Base-by-base conservation (phyloP, 192 early-diverging fungal genomes). In the Entophlyctis helioformis region DNA sequence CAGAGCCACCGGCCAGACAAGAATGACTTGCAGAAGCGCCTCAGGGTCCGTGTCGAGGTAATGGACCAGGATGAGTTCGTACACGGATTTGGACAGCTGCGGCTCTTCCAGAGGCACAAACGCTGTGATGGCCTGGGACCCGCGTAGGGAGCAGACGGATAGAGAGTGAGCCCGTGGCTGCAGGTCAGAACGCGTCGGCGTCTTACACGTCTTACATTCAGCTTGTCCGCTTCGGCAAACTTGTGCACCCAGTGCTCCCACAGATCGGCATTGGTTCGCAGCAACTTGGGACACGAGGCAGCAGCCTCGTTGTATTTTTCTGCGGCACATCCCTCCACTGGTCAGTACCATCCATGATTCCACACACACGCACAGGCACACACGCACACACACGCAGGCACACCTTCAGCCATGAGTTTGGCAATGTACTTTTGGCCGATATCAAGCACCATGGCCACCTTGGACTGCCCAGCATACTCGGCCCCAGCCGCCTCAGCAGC, bases 221-320 rank as follows among this genome's bases (percentile, higher is more conserved):
- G n/a, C n/a, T n/a, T n/a, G n/a, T n/a, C n/a, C 31, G 75, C 63
- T 27, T 90, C 83, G 10, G 82, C 78, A 67, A 97, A 96, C n/a
- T 60, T 72, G 56, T 82, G 86, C 3, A 97, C 67, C 92, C 90
- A 94, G 19, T 76, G 53, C 51, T 96, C 91, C 96, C 96, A 98
- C 1, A 84, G 61, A 10, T 74, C 47, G 6, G 67, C 51, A 54
- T 91, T 72, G 1, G 54, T 48, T 0, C 77, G 64, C 31, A 98
- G 66, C 27, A 96, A 80, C 23, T 80, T 84, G 11, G 74, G 56
- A 51, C 87, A 88, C 20, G 79, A 67, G 0, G 27, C 44, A 6
- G 89, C 93, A 0, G 88, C 86, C 26, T 81, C 76, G 20, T 74
- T 71, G 23, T 52, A 80, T 13, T 76, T 64, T 33, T 65, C 57